Evolutionary conservation across 768 basidiomycete species (phyloP).

Genomic region (Mycena metata): DNA sequence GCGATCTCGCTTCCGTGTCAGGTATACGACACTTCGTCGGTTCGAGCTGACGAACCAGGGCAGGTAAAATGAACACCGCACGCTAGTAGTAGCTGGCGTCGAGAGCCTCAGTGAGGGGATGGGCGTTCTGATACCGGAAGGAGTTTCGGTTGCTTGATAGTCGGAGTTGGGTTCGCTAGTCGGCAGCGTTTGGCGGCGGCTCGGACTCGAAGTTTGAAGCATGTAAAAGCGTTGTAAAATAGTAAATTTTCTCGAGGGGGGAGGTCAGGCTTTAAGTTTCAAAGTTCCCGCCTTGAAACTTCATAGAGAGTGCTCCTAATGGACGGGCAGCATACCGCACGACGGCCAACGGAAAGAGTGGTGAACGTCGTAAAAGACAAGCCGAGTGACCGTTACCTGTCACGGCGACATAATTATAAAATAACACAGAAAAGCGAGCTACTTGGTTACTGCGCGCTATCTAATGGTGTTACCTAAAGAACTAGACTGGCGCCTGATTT

Average conservation of each 20-base stretch:
- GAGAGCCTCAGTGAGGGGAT: neutral
- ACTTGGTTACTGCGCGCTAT: constrained; percentile 10
- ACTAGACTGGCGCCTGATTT: constrained; percentile 46
- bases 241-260: no score
- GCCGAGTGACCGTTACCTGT: neutral
- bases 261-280: no score
- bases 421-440: neutral
- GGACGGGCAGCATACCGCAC: no score
- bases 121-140: neutral
- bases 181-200: neutral
- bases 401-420: neutral
- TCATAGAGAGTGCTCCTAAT: no score
- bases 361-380: no score
- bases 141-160: constrained; percentile 1
- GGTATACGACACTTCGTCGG: constrained; percentile 1
- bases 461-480: constrained; percentile 38
- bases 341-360: no score
- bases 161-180: neutral
- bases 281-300: no score
- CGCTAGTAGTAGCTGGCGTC: constrained; percentile 3
- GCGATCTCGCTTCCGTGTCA: constrained; percentile 31
- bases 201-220: no score
- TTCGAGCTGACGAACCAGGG: constrained; percentile 12
- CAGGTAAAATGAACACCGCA: constrained; percentile 23
- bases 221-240: no score